phyloP scores from a whole-genome alignment of 2,329 filamentous ascomycete genomes.

The Botryosphaeria dothidea region DNA sequence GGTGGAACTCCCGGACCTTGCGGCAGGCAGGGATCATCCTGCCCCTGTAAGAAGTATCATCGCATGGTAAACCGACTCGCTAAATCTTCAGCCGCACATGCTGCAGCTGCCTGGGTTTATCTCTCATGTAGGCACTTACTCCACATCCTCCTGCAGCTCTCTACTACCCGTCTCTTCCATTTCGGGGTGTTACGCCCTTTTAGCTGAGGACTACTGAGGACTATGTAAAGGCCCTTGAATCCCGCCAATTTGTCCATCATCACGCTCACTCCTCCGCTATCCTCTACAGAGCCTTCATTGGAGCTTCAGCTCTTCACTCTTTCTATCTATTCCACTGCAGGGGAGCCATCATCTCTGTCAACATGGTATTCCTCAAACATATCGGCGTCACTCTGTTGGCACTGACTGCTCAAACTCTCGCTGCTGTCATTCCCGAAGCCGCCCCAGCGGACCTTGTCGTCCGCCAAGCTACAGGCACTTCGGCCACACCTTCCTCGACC shows the following conservation, averaged over 20 bases:
- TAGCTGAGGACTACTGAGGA: not conserved
- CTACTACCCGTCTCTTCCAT: not conserved
- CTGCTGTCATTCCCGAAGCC: conserved; percentile 28
- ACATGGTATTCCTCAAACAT: conserved; percentile 29
- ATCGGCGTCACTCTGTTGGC: conserved; percentile 8
- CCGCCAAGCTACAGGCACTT: not conserved
- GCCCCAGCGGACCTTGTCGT: not conserved
- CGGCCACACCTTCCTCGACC: not conserved
- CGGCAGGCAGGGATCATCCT: not conserved
- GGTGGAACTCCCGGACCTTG: not conserved
- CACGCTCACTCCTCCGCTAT: conserved; percentile 10
- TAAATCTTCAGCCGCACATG: not conserved
- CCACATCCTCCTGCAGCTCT: not conserved
- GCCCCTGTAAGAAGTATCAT: not conserved
- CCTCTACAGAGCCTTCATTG: not conserved
- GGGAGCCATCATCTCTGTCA: not conserved
- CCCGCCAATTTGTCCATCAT: not conserved
- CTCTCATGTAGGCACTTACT: not conserved
- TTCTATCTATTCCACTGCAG: not conserved
- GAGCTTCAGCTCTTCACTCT: not conserved
- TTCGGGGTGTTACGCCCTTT: not conserved
- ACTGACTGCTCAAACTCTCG: conserved; percentile 28
- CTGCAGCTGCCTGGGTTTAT: not conserved
- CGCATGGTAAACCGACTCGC: not conserved
- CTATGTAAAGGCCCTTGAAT: conserved; percentile 11